Conservation (phyloP, 768 basidiomycete species). For the Tulasnella sp. region DNA sequence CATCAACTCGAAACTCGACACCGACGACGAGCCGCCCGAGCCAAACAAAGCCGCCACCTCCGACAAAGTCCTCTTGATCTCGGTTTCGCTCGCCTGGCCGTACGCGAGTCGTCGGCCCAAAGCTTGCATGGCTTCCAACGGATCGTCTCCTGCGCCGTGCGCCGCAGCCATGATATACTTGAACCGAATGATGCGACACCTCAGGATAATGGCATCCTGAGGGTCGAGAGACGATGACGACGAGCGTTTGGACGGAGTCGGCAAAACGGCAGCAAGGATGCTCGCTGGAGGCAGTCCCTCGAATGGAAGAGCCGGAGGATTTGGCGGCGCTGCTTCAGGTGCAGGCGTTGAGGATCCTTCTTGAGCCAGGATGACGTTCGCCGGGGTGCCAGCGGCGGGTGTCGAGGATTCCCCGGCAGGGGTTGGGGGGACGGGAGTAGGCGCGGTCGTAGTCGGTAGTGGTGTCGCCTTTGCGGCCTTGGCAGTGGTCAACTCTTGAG, state of each 20-base stretch:
- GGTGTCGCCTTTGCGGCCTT: constrained; percentile 22
- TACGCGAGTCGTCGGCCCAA: constrained; percentile 55
- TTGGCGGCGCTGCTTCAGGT: constrained; percentile 17
- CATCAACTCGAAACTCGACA: constrained; percentile 92
- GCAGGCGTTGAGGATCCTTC: neutral
- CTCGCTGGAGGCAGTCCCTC: constrained; percentile 52
- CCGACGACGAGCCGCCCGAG: constrained; percentile 40
- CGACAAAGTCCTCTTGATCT: constrained; percentile 46
- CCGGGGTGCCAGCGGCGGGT: constrained; percentile 6
- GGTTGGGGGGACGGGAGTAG: neutral
- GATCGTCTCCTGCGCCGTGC: constrained; percentile 38
- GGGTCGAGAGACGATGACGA: constrained; percentile 62
- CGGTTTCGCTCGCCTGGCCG: constrained; percentile 47
- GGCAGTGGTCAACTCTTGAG: constrained; percentile 43
- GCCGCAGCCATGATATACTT: constrained; percentile 42
- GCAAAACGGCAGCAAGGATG: neutral
- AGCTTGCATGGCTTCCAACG: constrained; percentile 46
- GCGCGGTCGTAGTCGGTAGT: neutral
- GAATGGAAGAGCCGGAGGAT: constrained; percentile 31
- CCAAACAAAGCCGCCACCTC: constrained; percentile 71
- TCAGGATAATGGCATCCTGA: constrained; percentile 82
- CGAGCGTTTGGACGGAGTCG: constrained; percentile 19
- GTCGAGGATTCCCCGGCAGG: neutral
- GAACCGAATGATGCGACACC: constrained; percentile 83
- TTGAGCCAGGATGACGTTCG: constrained; percentile 16